Conservation (phyloP, 768 basidiomycete genomes). For the Auriscalpium orientale region DNA sequence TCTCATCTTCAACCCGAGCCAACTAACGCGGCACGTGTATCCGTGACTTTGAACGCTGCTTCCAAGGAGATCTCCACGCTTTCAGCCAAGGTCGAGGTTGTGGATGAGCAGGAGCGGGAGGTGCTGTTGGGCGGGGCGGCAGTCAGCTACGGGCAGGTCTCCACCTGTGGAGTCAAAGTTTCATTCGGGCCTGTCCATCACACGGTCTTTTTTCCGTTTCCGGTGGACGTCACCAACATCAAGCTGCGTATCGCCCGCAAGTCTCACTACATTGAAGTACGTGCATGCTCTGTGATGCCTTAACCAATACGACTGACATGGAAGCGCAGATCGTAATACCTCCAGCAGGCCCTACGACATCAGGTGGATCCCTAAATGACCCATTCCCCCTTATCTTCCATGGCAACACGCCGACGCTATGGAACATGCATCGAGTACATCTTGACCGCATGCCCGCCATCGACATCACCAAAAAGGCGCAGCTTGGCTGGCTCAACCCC, state of each 20-base stretch:
- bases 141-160: constrained; percentile 18
- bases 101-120: constrained; percentile 1
- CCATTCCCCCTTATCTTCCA: constrained; percentile 22
- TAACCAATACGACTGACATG: not conserved
- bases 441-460: constrained; percentile 29
- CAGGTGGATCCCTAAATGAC: constrained; percentile 15
- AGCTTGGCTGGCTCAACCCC: constrained; percentile 24
- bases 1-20: constrained; percentile 3
- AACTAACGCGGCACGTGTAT: constrained; percentile 1
- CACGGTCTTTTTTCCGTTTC: constrained; percentile 35
- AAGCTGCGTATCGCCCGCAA: constrained; percentile 47
- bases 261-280: constrained; percentile 40
- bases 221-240: constrained; percentile 30
- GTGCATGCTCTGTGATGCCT: not conserved
- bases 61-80: not conserved
- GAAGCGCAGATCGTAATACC: constrained; percentile 27
- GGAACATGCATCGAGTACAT: constrained; percentile 35
- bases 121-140: constrained; percentile 5
- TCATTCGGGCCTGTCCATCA: constrained; percentile 21
- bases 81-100: not conserved
- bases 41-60: not conserved
- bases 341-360: constrained; percentile 10
- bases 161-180: constrained; percentile 27
- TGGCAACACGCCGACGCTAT: constrained; percentile 6
- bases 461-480: constrained; percentile 11